Percentiles rank a stretch among this genome's conserved stretches.
Evolutionary conservation across 202 grass and related monocot genomes (phyloP).

Genomic region (Brachypodium distachyon): DNA sequence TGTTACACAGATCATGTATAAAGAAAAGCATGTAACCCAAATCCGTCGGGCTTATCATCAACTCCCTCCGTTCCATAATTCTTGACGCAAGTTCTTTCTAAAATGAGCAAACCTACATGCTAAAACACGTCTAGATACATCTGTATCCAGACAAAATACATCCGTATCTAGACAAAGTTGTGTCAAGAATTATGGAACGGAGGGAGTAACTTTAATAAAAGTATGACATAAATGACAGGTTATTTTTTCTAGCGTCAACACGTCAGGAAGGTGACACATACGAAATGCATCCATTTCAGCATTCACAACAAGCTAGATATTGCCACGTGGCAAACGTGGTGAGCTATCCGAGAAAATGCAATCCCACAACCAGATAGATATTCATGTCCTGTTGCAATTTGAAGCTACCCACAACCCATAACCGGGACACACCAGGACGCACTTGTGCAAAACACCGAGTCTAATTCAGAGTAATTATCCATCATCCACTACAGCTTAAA

Average conservation of each 20-base stretch:
- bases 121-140: no score
- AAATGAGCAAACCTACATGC: no score
- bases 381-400: background rate
- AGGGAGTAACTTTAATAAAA: background rate
- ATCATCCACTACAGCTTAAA: background rate
- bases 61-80: no score
- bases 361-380: background rate
- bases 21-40: background rate
- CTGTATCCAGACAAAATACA: no score
- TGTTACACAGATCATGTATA: background rate
- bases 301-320: background rate
- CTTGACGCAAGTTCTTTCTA: no score
- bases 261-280: background rate
- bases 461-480: background rate
- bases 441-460: background rate
- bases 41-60: background rate
- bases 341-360: no score
- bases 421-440: background rate
- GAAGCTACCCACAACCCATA: background rate
- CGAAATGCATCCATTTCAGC: background rate
- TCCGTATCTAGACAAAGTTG: no score
- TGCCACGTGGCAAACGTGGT: no score
- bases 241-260: background rate
- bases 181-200: no score
- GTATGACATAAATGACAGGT: background rate